Conservation (phyloP, 1,139 yeast genomes). For the Pichia sp. region DNA sequence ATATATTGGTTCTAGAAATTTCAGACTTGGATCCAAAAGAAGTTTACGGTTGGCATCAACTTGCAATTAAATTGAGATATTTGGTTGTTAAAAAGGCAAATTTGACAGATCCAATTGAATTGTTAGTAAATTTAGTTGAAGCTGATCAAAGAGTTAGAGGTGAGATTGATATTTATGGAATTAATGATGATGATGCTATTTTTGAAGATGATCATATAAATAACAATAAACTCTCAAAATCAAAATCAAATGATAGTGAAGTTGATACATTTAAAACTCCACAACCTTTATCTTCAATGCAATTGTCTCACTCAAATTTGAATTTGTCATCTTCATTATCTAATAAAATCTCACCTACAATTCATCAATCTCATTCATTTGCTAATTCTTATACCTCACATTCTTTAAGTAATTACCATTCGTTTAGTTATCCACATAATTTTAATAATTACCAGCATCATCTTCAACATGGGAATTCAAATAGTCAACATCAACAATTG, state of each 20-base stretch:
- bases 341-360: slow-evolving; percentile 19
- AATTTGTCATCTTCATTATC: slow-evolving; percentile 8
- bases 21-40: slow-evolving; percentile 58
- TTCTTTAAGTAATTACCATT: slow-evolving; percentile 1
- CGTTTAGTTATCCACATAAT: neutral
- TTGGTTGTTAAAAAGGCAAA: slow-evolving; percentile 47
- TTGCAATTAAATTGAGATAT: slow-evolving; percentile 50
- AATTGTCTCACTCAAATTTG: slow-evolving; percentile 8
- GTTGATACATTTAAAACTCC: neutral
- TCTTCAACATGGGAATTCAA: slow-evolving; percentile 5
- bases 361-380: slow-evolving; percentile 13
- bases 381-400: slow-evolving; percentile 18
- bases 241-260: slow-evolving; percentile 9
- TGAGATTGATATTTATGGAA: slow-evolving; percentile 12
- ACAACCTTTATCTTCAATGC: slow-evolving; percentile 2
- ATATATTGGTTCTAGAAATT: slow-evolving; percentile 53
- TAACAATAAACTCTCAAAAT: slow-evolving; percentile 5
- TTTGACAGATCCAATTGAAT: slow-evolving; percentile 44
- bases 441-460: slow-evolving; percentile 2
- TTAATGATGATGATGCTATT: slow-evolving; percentile 16
- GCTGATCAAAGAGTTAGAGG: slow-evolving; percentile 44
- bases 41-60: slow-evolving; percentile 55
- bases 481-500: slow-evolving; percentile 8
- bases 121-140: slow-evolving; percentile 46
- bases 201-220: slow-evolving; percentile 4